phyloP scores from a whole-genome alignment of 768 basidiomycete species.

The Podaxis sp. region DNA sequence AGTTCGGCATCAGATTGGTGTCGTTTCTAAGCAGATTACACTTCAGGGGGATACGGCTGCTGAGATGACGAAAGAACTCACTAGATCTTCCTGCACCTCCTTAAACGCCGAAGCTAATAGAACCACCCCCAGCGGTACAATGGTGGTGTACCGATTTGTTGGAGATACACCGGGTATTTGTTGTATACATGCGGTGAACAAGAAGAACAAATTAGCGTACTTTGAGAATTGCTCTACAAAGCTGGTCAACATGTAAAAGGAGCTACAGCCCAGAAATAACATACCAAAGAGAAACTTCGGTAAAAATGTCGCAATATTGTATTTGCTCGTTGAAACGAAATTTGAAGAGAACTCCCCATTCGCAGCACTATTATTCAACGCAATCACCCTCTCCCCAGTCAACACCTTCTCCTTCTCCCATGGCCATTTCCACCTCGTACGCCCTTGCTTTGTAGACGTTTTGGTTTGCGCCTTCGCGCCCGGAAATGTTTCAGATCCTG shows the following conservation, averaged over 20 bases:
- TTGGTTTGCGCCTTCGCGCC: constrained; percentile 23
- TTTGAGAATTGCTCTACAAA: constrained; percentile 92
- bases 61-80: constrained; percentile 34
- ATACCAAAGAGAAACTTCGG: constrained; percentile 93
- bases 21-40: constrained; percentile 68
- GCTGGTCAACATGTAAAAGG: constrained; percentile 12
- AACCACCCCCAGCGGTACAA: constrained; percentile 85
- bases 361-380: constrained; percentile 72
- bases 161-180: constrained; percentile 98
- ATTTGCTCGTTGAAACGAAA: constrained; percentile 92
- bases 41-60: background rate
- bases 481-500: constrained; percentile 40
- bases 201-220: constrained; percentile 98
- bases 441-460: constrained; percentile 24
- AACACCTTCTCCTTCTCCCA: constrained; percentile 71
- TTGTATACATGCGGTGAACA: constrained; percentile 96
- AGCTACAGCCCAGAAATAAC: background rate
- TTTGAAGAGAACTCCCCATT: constrained; percentile 75
- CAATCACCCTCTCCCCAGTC: constrained; percentile 75
- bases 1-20: constrained; percentile 93
- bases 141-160: constrained; percentile 93
- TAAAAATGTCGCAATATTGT: constrained; percentile 81
- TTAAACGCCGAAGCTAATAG: constrained; percentile 94
- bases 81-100: constrained; percentile 92
- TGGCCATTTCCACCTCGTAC: constrained; percentile 74